Conservation (phyloP, 2,329 filamentous ascomycete genomes). For the Talaromyces sp. region DNA sequence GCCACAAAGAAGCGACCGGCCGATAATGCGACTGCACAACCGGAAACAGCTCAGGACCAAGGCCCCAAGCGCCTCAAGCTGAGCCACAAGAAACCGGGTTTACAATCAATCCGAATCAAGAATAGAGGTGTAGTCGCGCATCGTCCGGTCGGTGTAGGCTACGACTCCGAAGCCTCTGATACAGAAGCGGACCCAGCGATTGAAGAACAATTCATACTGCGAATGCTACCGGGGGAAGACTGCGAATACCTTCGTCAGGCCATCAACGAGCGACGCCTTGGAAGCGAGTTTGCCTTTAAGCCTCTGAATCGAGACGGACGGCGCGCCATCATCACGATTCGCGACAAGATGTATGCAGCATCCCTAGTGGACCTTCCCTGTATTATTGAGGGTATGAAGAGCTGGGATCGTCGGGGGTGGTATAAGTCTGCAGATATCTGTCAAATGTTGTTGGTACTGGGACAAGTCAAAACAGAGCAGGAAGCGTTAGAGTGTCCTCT, state of each 20-base stretch:
- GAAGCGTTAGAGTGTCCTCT: constrained; percentile 69
- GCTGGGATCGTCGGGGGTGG: constrained; percentile 84
- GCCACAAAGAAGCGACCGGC: constrained; percentile 43
- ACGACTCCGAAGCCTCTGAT: constrained; percentile 94
- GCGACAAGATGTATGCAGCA: constrained; percentile 72
- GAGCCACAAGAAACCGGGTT: constrained; percentile 41
- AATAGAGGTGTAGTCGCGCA: constrained; percentile 69
- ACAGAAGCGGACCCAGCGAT: constrained; percentile 83
- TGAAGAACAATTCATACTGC: constrained; percentile 85
- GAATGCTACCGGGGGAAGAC: constrained; percentile 84
- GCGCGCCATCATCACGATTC: constrained; percentile 71
- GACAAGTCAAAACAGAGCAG: constrained; percentile 65
- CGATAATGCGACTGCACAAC: constrained; percentile 28
- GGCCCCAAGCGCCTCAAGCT: constrained; percentile 44
- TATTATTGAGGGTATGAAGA: constrained; percentile 89
- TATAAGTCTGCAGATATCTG: constrained; percentile 88
- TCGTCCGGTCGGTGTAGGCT: constrained; percentile 80
- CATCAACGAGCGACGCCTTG: constrained; percentile 77
- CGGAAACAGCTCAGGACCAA: constrained; percentile 29
- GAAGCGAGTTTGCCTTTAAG: constrained; percentile 76
- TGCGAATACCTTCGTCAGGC: constrained; percentile 78
- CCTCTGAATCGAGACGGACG: constrained; percentile 72
- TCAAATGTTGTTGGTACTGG: constrained; percentile 83
- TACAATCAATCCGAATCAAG: constrained; percentile 60
- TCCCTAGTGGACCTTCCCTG: constrained; percentile 82